Base-by-base conservation (phyloP, 2,329 filamentous ascomycete species). In the Apiospora phragmitis region DNA sequence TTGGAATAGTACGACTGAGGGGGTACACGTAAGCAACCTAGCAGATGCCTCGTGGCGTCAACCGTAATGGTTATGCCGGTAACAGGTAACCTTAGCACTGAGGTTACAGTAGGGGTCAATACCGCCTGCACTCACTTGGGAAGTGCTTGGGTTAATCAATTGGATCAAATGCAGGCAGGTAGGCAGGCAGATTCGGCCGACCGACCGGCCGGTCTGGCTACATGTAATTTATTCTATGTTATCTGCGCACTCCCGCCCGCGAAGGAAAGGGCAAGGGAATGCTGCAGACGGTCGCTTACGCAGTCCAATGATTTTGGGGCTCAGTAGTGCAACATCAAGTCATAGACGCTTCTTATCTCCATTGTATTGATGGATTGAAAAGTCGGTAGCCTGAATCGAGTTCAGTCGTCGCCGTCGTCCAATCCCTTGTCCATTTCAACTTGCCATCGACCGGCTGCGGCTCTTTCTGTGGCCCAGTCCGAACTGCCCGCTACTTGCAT, bases 381-480 rank as follows among this genome's bases (percentile, higher is more conserved):
- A 21, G 26, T 35, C 49, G 47, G n/a, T 12, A 11, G 26, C 16
- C 14, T 62, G 49, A 9, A 55, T 62, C 4, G 29, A 38, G 3
- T 38, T 14, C 2, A 62, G 32, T n/a, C 16, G 4, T 32, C n/a
- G 12, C 11, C 55, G 32, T 62, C 55, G 55, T 62, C 29, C 55
- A 62, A 62, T 62, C 55, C 51, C 55, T 38, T 62, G 55, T 18
- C 55, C 55, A n/a, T 14, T 62, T 14, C 32, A 21, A 62, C 55
- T 26, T 11, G 47, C 47, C n/a, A 49, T 14, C 47, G n/a, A 49
- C n/a, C 47, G 47, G 47, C 47, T 62, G 55, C 55, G 55, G 55
- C 55, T 62, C 55, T 62, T 62, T 62, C 29, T 62, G 55, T 62
- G 55, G 55, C 55, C 55, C 55, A 38, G 55, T 59, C 51, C 51